Percentiles rank a stretch among this genome's conserved stretches.
Evolutionary conservation across 345 rosid species (phyloP).

Genomic region (Erysimum cheiranthoides): DNA sequence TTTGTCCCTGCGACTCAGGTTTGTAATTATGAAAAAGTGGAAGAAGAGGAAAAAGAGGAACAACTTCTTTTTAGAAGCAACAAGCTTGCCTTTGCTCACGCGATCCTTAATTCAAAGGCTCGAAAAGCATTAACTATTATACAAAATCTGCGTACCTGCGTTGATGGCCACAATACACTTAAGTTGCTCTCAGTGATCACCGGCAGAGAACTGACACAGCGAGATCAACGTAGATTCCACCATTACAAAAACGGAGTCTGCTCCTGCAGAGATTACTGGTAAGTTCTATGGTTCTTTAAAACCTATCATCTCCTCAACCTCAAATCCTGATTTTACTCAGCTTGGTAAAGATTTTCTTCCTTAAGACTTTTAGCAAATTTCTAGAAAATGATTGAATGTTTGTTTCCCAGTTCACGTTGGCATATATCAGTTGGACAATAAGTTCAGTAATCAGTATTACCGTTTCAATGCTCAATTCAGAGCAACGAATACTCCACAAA

Average conservation of each 20-base stretch:
- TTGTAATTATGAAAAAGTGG: constrained; percentile 57
- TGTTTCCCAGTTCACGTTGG: neutral
- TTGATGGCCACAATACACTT: constrained; percentile 72
- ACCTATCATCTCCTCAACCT: constrained; percentile 2
- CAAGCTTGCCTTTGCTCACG: constrained; percentile 74
- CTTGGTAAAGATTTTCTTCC: neutral
- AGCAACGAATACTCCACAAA: neutral
- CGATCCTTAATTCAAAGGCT: constrained; percentile 48
- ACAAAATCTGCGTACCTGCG: constrained; percentile 67
- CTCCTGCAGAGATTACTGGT: constrained; percentile 78
- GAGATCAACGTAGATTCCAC: constrained; percentile 73
- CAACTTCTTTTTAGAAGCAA: constrained; percentile 74
- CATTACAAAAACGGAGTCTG: constrained; percentile 64
- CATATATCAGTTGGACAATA: neutral
- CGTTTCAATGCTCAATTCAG: neutral
- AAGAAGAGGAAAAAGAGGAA: constrained; percentile 74
- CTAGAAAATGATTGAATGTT: constrained; percentile 11
- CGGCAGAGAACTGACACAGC: constrained; percentile 63
- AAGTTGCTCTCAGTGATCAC: constrained; percentile 72
- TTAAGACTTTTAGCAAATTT: neutral
- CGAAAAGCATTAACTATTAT: constrained; percentile 58
- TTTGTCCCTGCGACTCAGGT: constrained; percentile 61
- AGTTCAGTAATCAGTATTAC: neutral
- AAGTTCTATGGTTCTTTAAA: constrained; percentile 16
- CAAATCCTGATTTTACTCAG: neutral